Evolutionary conservation across 768 basidiomycete species (phyloP).

Genomic region (Phanerodontia chrysosporium): DNA sequence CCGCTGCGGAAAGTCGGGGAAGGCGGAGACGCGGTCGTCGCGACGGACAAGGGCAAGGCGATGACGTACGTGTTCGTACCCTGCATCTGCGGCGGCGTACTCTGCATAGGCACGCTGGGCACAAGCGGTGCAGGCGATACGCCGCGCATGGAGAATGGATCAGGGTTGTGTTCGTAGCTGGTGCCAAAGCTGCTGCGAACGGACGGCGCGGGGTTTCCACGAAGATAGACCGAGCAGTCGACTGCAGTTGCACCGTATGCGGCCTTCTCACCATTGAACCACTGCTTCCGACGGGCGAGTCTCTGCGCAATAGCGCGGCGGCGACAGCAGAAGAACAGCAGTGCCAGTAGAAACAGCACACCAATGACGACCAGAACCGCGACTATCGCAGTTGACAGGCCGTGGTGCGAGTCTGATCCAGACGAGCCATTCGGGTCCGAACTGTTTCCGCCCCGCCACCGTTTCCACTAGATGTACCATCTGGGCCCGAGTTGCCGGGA

Average conservation of each 20-base stretch:
- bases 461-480: slow-evolving; percentile 14
- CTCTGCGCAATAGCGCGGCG: slow-evolving; percentile 42
- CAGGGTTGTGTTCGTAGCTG: slow-evolving; percentile 32
- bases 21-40: slow-evolving; percentile 9
- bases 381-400: slow-evolving; percentile 42
- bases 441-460: slow-evolving; percentile 3
- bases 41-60: slow-evolving; percentile 12
- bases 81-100: not conserved
- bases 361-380: slow-evolving; percentile 39
- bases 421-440: not conserved
- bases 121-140: not conserved
- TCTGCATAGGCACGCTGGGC: not conserved
- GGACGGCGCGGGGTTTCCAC: slow-evolving; percentile 24
- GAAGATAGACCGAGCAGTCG: slow-evolving; percentile 13
- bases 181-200: slow-evolving; percentile 64
- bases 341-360: slow-evolving; percentile 26
- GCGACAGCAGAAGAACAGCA: slow-evolving; percentile 42
- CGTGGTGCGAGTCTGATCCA: slow-evolving; percentile 17
- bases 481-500: not conserved
- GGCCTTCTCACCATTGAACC: slow-evolving; percentile 35
- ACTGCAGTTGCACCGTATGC: slow-evolving; percentile 6
- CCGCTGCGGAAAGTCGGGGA: slow-evolving; percentile 18
- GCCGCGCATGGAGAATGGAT: slow-evolving; percentile 7
- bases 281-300: slow-evolving; percentile 35
- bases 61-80: slow-evolving; percentile 7